phyloP scores from a whole-genome alignment of 768 basidiomycete species.

The Megacollybia marginata region DNA sequence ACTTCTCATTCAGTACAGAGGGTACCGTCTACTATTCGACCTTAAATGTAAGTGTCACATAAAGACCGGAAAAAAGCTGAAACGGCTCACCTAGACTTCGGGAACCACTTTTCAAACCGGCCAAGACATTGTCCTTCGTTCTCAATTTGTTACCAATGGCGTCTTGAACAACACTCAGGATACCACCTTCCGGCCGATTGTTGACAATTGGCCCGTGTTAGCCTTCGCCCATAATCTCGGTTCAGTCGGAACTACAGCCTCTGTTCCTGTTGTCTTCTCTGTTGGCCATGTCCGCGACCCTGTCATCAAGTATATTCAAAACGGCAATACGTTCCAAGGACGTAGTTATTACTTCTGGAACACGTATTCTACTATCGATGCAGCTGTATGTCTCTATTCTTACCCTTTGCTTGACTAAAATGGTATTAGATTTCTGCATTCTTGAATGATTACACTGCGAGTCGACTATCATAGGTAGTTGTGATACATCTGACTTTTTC shows the following conservation, averaged over 20 bases:
- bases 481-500: too few species aligned
- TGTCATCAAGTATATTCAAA: slow-evolving; percentile 19
- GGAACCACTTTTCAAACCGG: slow-evolving; percentile 33
- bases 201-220: slow-evolving; percentile 31
- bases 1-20: slow-evolving; percentile 26
- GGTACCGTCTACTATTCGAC: slow-evolving; percentile 59
- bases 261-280: slow-evolving; percentile 17
- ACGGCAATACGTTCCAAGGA: slow-evolving; percentile 16
- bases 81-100: slow-evolving; percentile 1
- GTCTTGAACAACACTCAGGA: slow-evolving; percentile 29
- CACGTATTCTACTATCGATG: slow-evolving; percentile 16
- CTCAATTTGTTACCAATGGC: slow-evolving; percentile 31
- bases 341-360: slow-evolving; percentile 28
- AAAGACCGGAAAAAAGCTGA: neutral
- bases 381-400: slow-evolving; percentile 15
- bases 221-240: slow-evolving; percentile 34
- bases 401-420: neutral
- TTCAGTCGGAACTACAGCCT: slow-evolving; percentile 14
- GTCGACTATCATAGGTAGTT: slow-evolving; percentile 12
- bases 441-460: slow-evolving; percentile 20
- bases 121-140: slow-evolving; percentile 29
- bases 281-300: slow-evolving; percentile 27
- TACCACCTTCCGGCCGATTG: slow-evolving; percentile 31
- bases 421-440: slow-evolving; percentile 27
- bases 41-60: slow-evolving; percentile 25